Conservation (phyloP, 2,329 filamentous ascomycete species). For the Capronia coronata region DNA sequence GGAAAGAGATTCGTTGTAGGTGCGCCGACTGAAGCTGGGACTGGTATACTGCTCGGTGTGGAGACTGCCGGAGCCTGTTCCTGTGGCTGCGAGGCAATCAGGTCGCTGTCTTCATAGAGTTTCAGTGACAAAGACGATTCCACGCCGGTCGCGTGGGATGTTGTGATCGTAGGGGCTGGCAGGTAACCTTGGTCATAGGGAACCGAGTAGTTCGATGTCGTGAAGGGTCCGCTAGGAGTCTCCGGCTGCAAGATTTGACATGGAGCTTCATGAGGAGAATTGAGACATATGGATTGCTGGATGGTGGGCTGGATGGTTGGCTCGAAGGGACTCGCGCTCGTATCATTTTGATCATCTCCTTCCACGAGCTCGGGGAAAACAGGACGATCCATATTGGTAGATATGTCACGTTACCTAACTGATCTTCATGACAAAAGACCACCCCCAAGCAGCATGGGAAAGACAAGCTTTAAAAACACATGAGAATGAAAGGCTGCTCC, state of each 20-base stretch:
- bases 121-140: not conserved
- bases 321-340: too few species aligned
- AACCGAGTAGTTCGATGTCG: too few species aligned
- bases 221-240: too few species aligned
- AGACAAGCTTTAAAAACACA: not conserved
- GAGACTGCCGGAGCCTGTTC: not conserved
- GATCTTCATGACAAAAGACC: not conserved
- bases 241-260: not conserved
- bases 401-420: not conserved
- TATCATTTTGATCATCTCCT: not conserved
- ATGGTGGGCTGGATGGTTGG: not conserved
- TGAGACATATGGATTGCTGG: too few species aligned
- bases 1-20: not conserved
- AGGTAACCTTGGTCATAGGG: not conserved
- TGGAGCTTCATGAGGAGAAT: not conserved
- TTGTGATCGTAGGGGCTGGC: not conserved
- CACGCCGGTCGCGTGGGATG: not conserved
- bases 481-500: not conserved
- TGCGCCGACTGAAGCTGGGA: not conserved
- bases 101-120: not conserved
- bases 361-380: not conserved
- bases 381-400: not conserved
- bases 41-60: not conserved
- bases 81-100: not conserved
- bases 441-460: not conserved